Base-by-base conservation (phyloP, 2,329 filamentous ascomycete species). In the Pseudohalonectria lignicola region DNA sequence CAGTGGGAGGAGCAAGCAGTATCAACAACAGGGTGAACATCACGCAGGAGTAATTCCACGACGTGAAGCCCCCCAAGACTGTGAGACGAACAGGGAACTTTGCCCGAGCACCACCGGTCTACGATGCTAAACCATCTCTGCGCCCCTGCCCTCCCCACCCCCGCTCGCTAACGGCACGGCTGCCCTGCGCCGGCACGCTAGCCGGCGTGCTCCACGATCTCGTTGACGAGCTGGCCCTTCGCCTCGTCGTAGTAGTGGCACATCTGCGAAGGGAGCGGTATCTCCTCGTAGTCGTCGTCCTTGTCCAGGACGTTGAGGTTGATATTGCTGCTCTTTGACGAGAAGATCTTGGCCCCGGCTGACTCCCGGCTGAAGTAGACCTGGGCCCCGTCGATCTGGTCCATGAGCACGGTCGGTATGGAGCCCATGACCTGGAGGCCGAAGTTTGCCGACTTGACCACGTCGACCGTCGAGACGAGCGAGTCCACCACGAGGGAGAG, bases 141-240 rank as follows among this genome's bases (percentile, higher is more conserved):
- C n/a, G 18, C 9, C 8, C 7, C 9, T 16, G 7, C 15, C 30
- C 34, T 23, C 19, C 8, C 11, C n/a, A 7, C 19, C 20, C 17
- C n/a, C 15, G 26, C 19, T 32, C n/a, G n/a, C n/a, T n/a, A n/a
- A n/a, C n/a, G n/a, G n/a, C n/a, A n/a, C n/a, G n/a, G n/a, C n/a
- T n/a, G n/a, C n/a, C n/a, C n/a, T n/a, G n/a, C n/a, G n/a, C n/a
- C n/a, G n/a, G n/a, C n/a, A n/a, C n/a, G n/a, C 47, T 69, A 95
- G 40, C 90, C 88, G 45, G 84, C 78, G 63, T 96, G 90, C 52
- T 92, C 87, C 15, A 98, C 92, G 58, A 98, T 96, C 71, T 96
- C 90, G 53, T 79, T 94, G 20, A 90, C 74, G 45, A 96, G 56
- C 46, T 82, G 77, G 17, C 85, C 83, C 60, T 86, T 74, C 36